A percentile compares a stretch with the other conserved stretches of the same genome.
Conservation (phyloP, 2,329 filamentous ascomycete genomes). For the Aspergillus unguis region DNA sequence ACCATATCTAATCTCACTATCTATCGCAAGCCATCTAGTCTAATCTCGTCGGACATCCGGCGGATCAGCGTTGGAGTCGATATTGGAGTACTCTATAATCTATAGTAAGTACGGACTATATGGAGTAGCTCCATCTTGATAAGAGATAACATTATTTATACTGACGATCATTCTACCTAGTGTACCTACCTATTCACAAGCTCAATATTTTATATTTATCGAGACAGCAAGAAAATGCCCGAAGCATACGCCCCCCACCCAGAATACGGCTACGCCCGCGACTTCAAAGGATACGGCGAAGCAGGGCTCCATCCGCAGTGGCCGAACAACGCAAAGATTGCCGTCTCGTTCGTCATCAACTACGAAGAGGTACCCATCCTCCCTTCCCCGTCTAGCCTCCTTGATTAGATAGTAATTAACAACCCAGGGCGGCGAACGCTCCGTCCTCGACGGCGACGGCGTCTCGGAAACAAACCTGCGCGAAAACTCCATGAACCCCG, state of each 20-base stretch:
- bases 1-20: too few species aligned
- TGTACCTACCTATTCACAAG: too few species aligned
- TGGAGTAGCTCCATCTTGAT: too few species aligned
- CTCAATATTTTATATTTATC: too few species aligned
- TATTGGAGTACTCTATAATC: too few species aligned
- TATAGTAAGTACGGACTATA: too few species aligned
- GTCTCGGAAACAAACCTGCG: conserved; percentile 4
- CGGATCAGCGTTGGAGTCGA: too few species aligned
- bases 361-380: conserved; percentile 1
- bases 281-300: conserved; percentile 9
- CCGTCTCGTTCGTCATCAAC: conserved; percentile 3
- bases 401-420: neutral
- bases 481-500: neutral
- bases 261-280: conserved; percentile 10
- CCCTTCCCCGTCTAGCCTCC: neutral
- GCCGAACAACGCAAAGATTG: conserved; percentile 11
- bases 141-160: too few species aligned
- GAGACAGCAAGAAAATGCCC: conserved; percentile 3
- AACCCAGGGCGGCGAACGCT: conserved; percentile 3
- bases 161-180: too few species aligned
- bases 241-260: conserved; percentile 8
- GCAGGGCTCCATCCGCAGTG: neutral
- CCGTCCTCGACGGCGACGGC: conserved; percentile 8
- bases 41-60: too few species aligned
- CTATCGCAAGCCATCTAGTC: too few species aligned